Base-by-base conservation (phyloP, 176 grass and related monocot species). In the sorghum (Sorghum bicolor) region DNA sequence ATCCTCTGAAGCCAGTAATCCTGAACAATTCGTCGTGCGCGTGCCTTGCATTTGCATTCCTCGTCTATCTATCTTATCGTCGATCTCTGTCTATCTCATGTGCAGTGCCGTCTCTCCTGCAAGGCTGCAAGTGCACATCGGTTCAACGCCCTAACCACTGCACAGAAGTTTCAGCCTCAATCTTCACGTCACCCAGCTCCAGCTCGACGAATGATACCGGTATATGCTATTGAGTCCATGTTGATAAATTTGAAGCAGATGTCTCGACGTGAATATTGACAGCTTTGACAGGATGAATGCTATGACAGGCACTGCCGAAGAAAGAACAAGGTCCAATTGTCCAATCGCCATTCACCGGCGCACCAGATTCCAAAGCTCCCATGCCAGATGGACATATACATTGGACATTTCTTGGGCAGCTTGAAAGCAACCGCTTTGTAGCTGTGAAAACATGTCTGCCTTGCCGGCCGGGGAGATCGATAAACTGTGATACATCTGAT, bases 271-370 rank as follows among this genome's bases (percentile, higher is more conserved):
- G 30, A 81, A 45, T 81, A 69, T 80, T 80, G 71, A 52, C 77
- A 89, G 40, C 77, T 63, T 76, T 81, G 63, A 64, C 61, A 76
- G 48, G 31, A 81, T 76, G 48, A 89, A 47, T 31, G 39, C 61
- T 63, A 39, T n/a, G 48, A 64, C 58, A 76, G 63, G 47, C 8
- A 70, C 40, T 64, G 75, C 31, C 2, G 4, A 26, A 28, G 48
- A 81, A 88, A 70, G 47, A 80, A 62, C 11, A 45, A n/a, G 38
- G 12, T 60, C 72, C 88, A 82, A 65, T 64, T 72, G 78, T 63
- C 70, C 39, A 70, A 76, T 73, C 1, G 9, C 1, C 26, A 82
- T 81, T 87, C 33, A 75, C 33, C 32, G 12, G 28, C 37, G 32
- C 32, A 11, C 33, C n/a, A 75, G 12, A 75, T 72, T 83, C 47